phyloP scores from a whole-genome alignment of 1,284 basidiomycete species.

The Rhodotorula sp. region DNA sequence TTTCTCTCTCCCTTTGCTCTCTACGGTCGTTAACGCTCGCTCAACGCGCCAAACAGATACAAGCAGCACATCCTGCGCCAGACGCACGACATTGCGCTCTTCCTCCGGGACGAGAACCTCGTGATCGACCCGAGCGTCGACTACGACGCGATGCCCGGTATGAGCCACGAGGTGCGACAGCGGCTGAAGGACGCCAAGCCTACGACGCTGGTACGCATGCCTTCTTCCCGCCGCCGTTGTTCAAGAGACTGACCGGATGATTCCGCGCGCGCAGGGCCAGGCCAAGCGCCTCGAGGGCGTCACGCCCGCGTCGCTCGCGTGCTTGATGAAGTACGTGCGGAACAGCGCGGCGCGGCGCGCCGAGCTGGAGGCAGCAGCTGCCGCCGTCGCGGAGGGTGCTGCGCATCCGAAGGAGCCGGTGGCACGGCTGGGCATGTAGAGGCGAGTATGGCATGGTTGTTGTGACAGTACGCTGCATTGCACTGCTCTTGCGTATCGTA shows the following conservation, averaged over 20 bases:
- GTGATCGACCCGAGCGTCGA: constrained; percentile 69
- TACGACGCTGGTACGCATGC: constrained; percentile 62
- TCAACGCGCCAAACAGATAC: constrained; percentile 4
- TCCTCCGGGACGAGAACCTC: constrained; percentile 74
- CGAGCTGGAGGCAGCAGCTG: not conserved
- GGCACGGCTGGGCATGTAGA: not conserved
- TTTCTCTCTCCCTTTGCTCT: too few relatives aligned
- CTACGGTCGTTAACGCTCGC: not conserved
- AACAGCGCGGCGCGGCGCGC: constrained; percentile 25
- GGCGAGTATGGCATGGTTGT: not conserved
- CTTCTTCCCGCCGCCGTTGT: not conserved
- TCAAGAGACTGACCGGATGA: not conserved
- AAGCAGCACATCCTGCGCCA: constrained; percentile 53
- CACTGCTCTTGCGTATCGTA: not conserved
- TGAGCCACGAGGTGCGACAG: constrained; percentile 76
- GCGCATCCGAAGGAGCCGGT: not conserved
- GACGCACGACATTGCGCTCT: constrained; percentile 66
- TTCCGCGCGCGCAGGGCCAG: constrained; percentile 61
- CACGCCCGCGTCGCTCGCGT: constrained; percentile 70
- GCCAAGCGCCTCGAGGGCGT: constrained; percentile 85
- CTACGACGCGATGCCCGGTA: constrained; percentile 65
- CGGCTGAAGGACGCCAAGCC: constrained; percentile 65
- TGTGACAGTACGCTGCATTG: not conserved
- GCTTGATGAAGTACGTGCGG: constrained; percentile 63
- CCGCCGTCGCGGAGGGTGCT: not conserved